Conservation (phyloP, 169 alveolate species). For the Plasmodium malariae region DNA sequence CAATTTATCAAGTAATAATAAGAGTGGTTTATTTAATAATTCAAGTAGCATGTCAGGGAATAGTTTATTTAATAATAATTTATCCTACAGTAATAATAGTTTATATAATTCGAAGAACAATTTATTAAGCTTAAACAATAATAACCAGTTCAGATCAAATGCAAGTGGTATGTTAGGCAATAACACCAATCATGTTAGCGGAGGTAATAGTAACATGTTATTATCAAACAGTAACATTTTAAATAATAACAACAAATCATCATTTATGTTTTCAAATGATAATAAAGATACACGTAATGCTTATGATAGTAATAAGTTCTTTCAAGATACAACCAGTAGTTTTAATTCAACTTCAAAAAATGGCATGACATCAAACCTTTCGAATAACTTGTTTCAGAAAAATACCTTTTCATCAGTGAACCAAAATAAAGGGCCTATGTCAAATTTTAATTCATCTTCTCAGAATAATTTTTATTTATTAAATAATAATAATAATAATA, state of each 20-base stretch:
- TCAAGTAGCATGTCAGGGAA: not conserved
- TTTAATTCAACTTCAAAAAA: not conserved
- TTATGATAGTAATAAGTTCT: constrained; percentile 20
- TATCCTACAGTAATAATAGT: not conserved
- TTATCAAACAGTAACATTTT: constrained; percentile 6
- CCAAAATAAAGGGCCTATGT: not conserved
- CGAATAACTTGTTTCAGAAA: constrained; percentile 24
- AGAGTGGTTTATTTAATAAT: not conserved
- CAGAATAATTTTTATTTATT: not conserved
- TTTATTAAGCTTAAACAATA: constrained; percentile 1
- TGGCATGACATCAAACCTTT: constrained; percentile 7
- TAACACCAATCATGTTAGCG: not conserved
- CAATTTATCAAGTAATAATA: not conserved
- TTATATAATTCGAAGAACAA: not conserved
- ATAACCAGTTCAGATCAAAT: not conserved
- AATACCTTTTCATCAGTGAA: constrained; percentile 16
- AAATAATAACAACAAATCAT: constrained; percentile 10
- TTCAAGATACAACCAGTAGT: constrained; percentile 23
- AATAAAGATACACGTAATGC: constrained; percentile 7
- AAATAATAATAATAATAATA: not conserved
- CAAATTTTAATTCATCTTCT: constrained; percentile 18
- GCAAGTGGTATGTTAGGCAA: not conserved
- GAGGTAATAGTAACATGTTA: constrained; percentile 14
- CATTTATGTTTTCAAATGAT: constrained; percentile 27
- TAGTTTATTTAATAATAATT: constrained; percentile 1